A percentile compares a stretch with the other conserved stretches of the same genome.
phyloP scores from a whole-genome alignment of 1,284 basidiomycete genomes.

The Entoloma clypeatum region DNA sequence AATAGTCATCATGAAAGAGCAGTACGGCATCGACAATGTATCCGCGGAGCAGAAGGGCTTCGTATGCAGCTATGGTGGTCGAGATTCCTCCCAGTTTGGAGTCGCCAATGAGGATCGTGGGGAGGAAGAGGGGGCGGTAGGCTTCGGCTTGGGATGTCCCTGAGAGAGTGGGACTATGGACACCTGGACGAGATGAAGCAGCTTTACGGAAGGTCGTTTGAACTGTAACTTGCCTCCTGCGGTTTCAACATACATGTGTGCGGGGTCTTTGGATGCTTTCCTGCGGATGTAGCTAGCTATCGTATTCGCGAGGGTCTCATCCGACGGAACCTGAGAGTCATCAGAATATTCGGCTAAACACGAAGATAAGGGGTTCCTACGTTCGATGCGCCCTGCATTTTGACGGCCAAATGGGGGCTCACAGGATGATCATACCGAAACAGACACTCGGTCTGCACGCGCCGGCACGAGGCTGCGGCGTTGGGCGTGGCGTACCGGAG shows the following conservation, averaged over 20 bases:
- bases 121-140: constrained; percentile 83
- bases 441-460: constrained; percentile 69
- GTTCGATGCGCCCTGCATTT: constrained; percentile 40
- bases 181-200: constrained; percentile 50
- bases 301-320: constrained; percentile 67
- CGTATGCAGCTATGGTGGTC: constrained; percentile 90
- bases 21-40: constrained; percentile 88
- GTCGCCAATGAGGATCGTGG: constrained; percentile 86
- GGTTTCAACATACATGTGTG: constrained; percentile 87
- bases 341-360: constrained; percentile 5
- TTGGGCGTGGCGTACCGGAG: constrained; percentile 43
- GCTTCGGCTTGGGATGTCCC: constrained; percentile 85
- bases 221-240: constrained; percentile 72
- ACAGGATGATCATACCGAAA: constrained; percentile 88
- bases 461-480: constrained; percentile 32
- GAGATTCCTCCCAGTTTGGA: constrained; percentile 92
- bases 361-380: constrained; percentile 3
- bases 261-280: constrained; percentile 41
- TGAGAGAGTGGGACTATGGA: constrained; percentile 87
- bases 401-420: constrained; percentile 88
- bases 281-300: constrained; percentile 60
- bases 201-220: neutral
- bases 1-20: constrained; percentile 84
- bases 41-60: constrained; percentile 86
- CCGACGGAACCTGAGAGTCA: constrained; percentile 42